A percentile compares a stretch with the other conserved stretches of the same genome.
Evolutionary conservation across 768 basidiomycete genomes (phyloP).

Genomic region (Hygrocybe coccinea): DNA sequence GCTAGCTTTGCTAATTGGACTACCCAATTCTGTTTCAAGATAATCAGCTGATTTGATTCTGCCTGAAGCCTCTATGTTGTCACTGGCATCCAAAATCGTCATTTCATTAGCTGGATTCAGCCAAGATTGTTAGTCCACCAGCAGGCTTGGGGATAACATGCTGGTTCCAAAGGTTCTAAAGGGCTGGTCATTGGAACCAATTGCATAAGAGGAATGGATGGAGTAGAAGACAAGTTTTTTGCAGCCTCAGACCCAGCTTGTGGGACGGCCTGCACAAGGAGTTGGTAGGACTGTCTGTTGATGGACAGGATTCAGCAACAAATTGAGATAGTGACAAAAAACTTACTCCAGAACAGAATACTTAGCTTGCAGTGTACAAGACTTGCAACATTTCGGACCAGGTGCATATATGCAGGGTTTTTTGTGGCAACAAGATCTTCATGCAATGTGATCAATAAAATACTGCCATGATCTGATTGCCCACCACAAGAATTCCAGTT

Average conservation of each 20-base stretch:
- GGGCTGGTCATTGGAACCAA: neutral
- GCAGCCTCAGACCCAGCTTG: neutral
- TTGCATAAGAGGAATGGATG: neutral
- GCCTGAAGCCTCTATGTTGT: neutral
- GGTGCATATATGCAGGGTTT: constrained; percentile 1
- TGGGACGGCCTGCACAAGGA: neutral
- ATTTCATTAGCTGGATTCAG: neutral
- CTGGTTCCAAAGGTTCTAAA: neutral
- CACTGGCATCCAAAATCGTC: neutral
- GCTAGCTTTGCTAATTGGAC: neutral
- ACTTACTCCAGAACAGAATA: neutral
- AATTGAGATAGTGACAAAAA: neutral
- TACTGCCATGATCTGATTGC: neutral
- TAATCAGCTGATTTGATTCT: neutral
- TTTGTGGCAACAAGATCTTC: neutral
- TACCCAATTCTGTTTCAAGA: neutral
- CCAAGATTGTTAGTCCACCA: constrained; percentile 1
- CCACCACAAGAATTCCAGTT: neutral
- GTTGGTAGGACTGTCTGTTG: no score
- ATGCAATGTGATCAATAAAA: neutral
- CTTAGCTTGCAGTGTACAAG: neutral
- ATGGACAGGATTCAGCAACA: no score
- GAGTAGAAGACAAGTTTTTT: neutral
- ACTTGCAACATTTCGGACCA: neutral
- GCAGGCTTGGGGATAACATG: neutral